Evolutionary conservation across 2,329 filamentous ascomycete species (phyloP), one percentile per base, ranked within the genome.

Genomic region (Coniochaeta sp.): DNA sequence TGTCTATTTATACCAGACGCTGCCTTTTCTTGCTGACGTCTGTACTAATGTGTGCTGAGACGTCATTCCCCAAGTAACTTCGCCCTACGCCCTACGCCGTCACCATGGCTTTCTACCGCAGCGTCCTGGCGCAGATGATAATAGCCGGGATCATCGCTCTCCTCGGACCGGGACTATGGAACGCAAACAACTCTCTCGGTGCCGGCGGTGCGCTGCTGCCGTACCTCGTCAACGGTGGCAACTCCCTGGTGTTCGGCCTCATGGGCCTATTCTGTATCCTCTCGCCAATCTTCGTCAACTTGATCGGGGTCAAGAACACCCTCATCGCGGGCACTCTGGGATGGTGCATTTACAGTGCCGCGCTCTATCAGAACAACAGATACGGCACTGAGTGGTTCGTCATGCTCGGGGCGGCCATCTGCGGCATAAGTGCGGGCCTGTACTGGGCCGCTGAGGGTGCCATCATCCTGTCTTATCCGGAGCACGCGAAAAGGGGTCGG

Each of bases 371-470:
- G 49, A 85, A 86, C 65, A 86, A 86, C 60, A 72, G 81, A 1
- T 85, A 72, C 57, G 78, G 79, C 2, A 79, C 70, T 1, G 75
- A 78, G 51, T 87, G 83, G 83, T 75, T 86, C 32, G 75, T 85
- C 13, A 70, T 85, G 6, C 68, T 87, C 30, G 83, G 82, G 2
- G 80, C 79, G 9, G 81, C 79, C 0, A 68, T 81, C 1, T 86
- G 81, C 60, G 83, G 83, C 16, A 69, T 85, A 16, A 79, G 76
- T 0, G 83, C 83, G 0, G 83, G 83, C 0, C 71, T 86, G 2
- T 86, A 86, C 65, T 87, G 84, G 84, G 79, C 79, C 66, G 79
- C 81, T 0, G 84, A 87, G 67, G 82, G 79, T 1, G 83, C 84
- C 0, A 83, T 87, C 52, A 80, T 81, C 0, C 72, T 86, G 2